Base-by-base conservation (phyloP, 176 grass and related monocot species). In the Guadua angustifolia region DNA sequence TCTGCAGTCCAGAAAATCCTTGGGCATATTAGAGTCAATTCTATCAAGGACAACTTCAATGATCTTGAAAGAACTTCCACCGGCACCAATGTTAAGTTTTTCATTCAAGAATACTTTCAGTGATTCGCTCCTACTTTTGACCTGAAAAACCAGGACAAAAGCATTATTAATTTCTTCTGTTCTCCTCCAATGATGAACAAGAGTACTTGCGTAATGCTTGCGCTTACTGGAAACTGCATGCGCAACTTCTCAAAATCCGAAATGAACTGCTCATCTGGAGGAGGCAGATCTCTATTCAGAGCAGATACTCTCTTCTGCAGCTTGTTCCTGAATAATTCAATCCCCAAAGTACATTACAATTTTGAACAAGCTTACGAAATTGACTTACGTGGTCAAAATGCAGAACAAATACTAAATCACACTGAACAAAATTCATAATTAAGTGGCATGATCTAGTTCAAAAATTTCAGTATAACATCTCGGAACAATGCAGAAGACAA, bases 281-380 rank as follows among this genome's bases (percentile, higher is more conserved):
- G 93, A 62, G 93, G 93, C 53, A 92, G 86, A 38, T 94, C 91
- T 90, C 86, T 82, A 58, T 85, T 92, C 59, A 87, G 51, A 84
- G 93, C 96, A 62, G 89, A 85, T 71, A 95, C 80, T 81, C 96
- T 95, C 86, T 95, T 99, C 86, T 94, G 96, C 69, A 92, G 57
- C 86, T 99, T 99, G 78, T 95, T 99, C 87, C 96, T 99, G 92
- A 78, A 81, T 78, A 87, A 90, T 80, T 39, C 22, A 40, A 22
- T 80, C 18, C 32, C 15, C 43, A 70, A 10, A 26, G 18, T 33
- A 14, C 38, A 69, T 69, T 66, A 81, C 15, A 89, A 57, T 79
- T 80, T 38, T 25, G 60, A 44, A 84, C 38, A 77, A 55, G 21
- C 26, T 82, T 73, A 51, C 15, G 39, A 57, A 43, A 86, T 43